Conservation (phyloP, 2,329 filamentous ascomycete genomes). For the Nothopassalora personata region DNA sequence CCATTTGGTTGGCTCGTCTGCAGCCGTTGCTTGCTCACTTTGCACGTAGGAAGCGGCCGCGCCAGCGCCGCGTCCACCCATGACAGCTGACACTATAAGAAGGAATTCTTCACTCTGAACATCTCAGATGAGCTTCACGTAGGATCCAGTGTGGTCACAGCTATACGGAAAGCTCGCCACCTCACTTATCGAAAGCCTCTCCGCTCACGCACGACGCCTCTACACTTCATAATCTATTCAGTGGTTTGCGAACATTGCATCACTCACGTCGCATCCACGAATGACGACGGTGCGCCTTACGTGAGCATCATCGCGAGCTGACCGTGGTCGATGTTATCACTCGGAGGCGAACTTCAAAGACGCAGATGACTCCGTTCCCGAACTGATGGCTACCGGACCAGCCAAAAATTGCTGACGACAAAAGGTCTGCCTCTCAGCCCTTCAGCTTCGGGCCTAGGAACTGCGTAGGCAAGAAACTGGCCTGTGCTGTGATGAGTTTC, state of each 20-base stretch:
- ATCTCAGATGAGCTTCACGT: background rate
- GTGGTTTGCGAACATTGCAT: background rate
- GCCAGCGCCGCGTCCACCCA: no score
- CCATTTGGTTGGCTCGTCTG: background rate
- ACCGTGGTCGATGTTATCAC: no score
- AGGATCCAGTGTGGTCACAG: no score
- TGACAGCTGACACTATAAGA: background rate
- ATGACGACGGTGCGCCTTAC: background rate
- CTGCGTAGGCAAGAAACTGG: constrained; percentile 31
- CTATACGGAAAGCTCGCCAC: no score
- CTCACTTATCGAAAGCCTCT: no score
- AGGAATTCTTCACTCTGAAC: background rate
- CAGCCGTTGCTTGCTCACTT: background rate
- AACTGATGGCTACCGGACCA: constrained; percentile 27
- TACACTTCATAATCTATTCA: no score
- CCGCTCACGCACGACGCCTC: no score
- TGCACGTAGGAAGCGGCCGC: background rate
- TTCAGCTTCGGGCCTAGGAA: constrained; percentile 30
- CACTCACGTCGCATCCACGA: background rate
- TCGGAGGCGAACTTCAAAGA: constrained; percentile 25
- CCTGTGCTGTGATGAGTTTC: constrained; percentile 35
- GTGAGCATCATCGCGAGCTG: no score
- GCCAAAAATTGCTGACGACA: constrained; percentile 26
- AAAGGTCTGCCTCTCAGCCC: constrained; percentile 25
- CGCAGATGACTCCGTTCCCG: constrained; percentile 26